A percentile compares a stretch with the other conserved stretches of the same genome.
phyloP scores from a whole-genome alignment of 1,284 basidiomycete species.

The Malassezia japonica region DNA sequence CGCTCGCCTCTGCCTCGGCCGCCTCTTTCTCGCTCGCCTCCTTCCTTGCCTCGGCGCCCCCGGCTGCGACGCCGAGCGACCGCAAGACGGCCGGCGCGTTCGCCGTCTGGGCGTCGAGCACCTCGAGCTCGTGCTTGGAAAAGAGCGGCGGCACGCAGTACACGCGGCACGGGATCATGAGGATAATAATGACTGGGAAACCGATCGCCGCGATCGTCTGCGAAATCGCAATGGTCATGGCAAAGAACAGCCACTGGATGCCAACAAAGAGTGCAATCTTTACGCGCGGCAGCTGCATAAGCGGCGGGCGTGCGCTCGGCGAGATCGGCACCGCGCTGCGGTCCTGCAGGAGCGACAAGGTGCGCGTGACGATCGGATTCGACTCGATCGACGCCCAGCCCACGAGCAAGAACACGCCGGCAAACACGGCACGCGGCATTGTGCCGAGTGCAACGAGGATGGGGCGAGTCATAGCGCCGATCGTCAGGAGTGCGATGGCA shows the following conservation, averaged over 20 bases:
- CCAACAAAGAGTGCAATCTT: conserved; percentile 67
- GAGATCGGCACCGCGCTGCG: conserved; percentile 31
- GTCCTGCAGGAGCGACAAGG: conserved; percentile 74
- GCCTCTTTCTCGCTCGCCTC: background rate
- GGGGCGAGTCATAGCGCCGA: conserved; percentile 46
- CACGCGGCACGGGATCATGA: conserved; percentile 73
- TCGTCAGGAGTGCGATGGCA: conserved; percentile 40
- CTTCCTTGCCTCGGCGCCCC: background rate
- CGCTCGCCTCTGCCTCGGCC: background rate
- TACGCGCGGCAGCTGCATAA: conserved; percentile 64
- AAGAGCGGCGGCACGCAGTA: conserved; percentile 69
- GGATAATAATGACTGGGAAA: conserved; percentile 79
- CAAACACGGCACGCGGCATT: conserved; percentile 40
- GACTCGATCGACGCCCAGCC: conserved; percentile 58
- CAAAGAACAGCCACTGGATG: conserved; percentile 77
- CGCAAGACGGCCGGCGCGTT: conserved; percentile 48
- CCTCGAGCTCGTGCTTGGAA: conserved; percentile 65
- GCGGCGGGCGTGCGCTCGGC: conserved; percentile 50
- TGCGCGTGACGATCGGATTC: conserved; percentile 74
- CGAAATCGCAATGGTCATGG: conserved; percentile 78
- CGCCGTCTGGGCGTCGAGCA: conserved; percentile 79
- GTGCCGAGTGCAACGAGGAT: conserved; percentile 42
- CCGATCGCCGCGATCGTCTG: conserved; percentile 72
- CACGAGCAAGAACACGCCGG: conserved; percentile 47
- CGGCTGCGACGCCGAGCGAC: conserved; percentile 20